A percentile compares a stretch with the other conserved stretches of the same genome.
Evolutionary conservation across 2,329 filamentous ascomycete species (phyloP).

Genomic region (Colletotrichum chrysophilum): DNA sequence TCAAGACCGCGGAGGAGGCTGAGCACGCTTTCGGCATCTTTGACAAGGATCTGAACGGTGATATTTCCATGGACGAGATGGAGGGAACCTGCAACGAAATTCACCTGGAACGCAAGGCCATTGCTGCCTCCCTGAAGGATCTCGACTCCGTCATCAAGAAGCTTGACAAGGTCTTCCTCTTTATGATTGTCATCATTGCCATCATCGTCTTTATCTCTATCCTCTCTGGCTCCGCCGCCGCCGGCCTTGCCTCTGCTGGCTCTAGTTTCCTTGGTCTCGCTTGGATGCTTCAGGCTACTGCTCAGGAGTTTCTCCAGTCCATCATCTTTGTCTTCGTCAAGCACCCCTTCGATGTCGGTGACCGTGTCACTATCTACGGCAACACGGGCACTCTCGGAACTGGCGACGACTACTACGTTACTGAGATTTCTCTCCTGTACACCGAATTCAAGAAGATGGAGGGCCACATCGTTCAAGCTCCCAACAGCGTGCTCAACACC

Average conservation of each 20-base stretch:
- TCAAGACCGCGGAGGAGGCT: slow-evolving; percentile 83
- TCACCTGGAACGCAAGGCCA: slow-evolving; percentile 91
- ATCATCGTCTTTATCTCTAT: slow-evolving; percentile 88
- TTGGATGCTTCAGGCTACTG: slow-evolving; percentile 91
- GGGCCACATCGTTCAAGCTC: slow-evolving; percentile 93
- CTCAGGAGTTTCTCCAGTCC: slow-evolving; percentile 93
- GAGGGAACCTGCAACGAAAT: slow-evolving; percentile 95
- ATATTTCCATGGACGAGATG: slow-evolving; percentile 94
- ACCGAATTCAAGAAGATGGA: slow-evolving; percentile 99
- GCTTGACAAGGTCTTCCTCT: slow-evolving; percentile 86
- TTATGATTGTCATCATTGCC: slow-evolving; percentile 81
- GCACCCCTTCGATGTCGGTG: slow-evolving; percentile 95
- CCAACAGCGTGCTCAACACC: slow-evolving; percentile 91
- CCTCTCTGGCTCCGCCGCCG: slow-evolving; percentile 88
- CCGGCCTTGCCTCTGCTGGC: slow-evolving; percentile 87
- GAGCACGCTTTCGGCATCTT: slow-evolving; percentile 91
- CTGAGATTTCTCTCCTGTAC: slow-evolving; percentile 89
- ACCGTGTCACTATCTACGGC: slow-evolving; percentile 90
- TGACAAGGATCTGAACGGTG: slow-evolving; percentile 95
- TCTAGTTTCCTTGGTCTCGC: slow-evolving; percentile 87
- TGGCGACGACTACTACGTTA: slow-evolving; percentile 96
- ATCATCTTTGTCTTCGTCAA: slow-evolving; percentile 97
- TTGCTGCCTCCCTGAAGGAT: slow-evolving; percentile 93
- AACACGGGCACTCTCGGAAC: slow-evolving; percentile 79
- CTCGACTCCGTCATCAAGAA: slow-evolving; percentile 92